phyloP scores from a whole-genome alignment of 2,329 filamentous ascomycete species.

The Thermoascus crustaceus region DNA sequence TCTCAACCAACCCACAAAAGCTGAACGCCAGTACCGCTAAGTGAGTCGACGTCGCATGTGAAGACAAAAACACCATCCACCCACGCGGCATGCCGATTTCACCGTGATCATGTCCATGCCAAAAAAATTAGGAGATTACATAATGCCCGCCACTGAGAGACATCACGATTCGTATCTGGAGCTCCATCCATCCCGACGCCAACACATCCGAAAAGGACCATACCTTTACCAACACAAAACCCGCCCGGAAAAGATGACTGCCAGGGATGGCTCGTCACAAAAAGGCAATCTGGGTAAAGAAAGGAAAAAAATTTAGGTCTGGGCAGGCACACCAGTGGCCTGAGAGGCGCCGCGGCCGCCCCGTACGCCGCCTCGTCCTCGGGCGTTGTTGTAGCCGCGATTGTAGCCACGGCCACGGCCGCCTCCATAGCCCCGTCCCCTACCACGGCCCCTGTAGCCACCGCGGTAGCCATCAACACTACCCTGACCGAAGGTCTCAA shows the following conservation, averaged over 20 bases:
- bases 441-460: slow-evolving; percentile 65
- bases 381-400: slow-evolving; percentile 33
- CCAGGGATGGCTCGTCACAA: too few relatives aligned
- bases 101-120: neutral
- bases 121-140: slow-evolving; percentile 1
- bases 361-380: slow-evolving; percentile 33
- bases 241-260: too few relatives aligned
- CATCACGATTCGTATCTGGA: neutral
- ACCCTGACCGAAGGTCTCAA: slow-evolving; percentile 95
- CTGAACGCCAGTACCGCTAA: slow-evolving; percentile 1
- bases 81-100: neutral
- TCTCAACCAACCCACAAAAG: slow-evolving; percentile 1
- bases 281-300: neutral
- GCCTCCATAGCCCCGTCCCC: slow-evolving; percentile 41
- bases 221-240: too few relatives aligned
- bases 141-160: neutral
- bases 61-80: too few relatives aligned
- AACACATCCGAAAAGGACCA: neutral
- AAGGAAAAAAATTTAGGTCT: slow-evolving; percentile 14
- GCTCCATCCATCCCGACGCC: neutral
- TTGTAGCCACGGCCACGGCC: slow-evolving; percentile 41
- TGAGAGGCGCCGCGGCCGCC: slow-evolving; percentile 30
- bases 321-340: slow-evolving; percentile 31
- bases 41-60: neutral
- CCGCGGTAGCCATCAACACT: slow-evolving; percentile 86